Evolutionary conservation across 495 filamentous ascomycete species (phyloP).

Genomic region (Staphylotrichum longicolle): DNA sequence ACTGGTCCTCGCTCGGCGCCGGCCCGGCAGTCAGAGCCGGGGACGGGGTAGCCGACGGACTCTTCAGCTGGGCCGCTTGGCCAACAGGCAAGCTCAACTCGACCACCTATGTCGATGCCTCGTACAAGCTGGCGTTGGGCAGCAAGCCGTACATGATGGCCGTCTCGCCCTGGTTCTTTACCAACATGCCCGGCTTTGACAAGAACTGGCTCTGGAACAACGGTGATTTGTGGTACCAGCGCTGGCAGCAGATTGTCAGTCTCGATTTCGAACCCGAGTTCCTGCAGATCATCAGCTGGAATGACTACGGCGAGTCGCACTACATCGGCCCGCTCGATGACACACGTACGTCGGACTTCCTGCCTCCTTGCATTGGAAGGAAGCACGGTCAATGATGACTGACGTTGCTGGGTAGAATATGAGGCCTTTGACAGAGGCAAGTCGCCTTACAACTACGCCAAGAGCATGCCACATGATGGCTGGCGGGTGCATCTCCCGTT

Average conservation of each 20-base stretch:
- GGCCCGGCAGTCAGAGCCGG: no score
- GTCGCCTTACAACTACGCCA: constrained; percentile 23
- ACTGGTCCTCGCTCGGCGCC: constrained; percentile 26
- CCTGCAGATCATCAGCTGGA: constrained; percentile 66
- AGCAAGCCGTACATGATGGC: constrained; percentile 17
- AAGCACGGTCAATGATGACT: no score
- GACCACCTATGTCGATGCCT: constrained; percentile 34
- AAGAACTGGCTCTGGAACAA: constrained; percentile 60
- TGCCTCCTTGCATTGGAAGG: no score
- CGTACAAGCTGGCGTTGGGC: constrained; percentile 27
- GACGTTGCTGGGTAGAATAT: no score
- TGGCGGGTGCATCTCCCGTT: constrained; percentile 26
- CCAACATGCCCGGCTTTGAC: constrained; percentile 53
- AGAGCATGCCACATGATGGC: constrained; percentile 20
- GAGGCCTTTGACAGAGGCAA: constrained; percentile 11
- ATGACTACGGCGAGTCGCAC: constrained; percentile 66
- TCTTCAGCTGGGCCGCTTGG: constrained; percentile 41
- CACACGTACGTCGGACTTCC: no score
- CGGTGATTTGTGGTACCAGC: constrained; percentile 56
- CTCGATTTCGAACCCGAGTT: constrained; percentile 43
- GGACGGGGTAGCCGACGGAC: constrained; percentile 37
- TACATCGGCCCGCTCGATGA: constrained; percentile 47
- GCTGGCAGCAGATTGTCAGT: no score
- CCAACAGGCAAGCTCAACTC: constrained; percentile 49
- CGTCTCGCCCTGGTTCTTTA: constrained; percentile 60